Evolutionary conservation across 2,329 filamentous ascomycete genomes (phyloP), one percentile per base, ranked within the genome.

Genomic region (Annulohypoxylon truncatum): DNA sequence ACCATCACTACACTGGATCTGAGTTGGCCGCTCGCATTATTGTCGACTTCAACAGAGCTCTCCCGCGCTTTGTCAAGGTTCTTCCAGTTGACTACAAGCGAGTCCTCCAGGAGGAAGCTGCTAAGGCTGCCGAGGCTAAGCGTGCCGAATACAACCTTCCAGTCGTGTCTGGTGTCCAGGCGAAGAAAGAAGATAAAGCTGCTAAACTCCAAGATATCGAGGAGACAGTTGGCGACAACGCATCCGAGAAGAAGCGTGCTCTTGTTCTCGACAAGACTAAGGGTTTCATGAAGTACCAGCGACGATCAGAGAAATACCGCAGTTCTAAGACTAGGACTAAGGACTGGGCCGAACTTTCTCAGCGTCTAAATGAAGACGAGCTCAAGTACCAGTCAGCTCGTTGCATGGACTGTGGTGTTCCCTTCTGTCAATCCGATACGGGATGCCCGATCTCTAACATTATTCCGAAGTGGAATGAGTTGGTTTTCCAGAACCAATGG

Each of bases 351-450:
- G 95, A 98, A 82, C 87, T 98, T 48, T 96, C 91, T 64, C 89
- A 89, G 75, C 92, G 95, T 63, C 87, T 98, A 51, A 93, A 92
- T 71, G 94, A 97, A 80, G 95, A 97, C 73, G 94, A 97, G 82
- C 89, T 97, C 70, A 97, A 97, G 83, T 97, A 97, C 77, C 95
- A 98, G 81, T 91, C 94, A 48, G 95, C 95, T 66, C 92, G 95
- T 71, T 98, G 95, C 84, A 98, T 98, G 95, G 95, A 98, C 82
- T 98, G 95, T 67, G 95, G 95, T 88, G 94, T 98, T 66, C 95
- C 95, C 1, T 98, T 98, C 87, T 98, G 95, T 75, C 95, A 98
- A 80, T 97, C 94, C 18, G 95, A 98, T 73, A 94, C 92, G 69
- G 95, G 95, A 51, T 98, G 95, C 78, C 95, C 95, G 1, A 97